Base-by-base conservation (phyloP, 2,329 filamentous ascomycete species). In the Aschersonia sp. region DNA sequence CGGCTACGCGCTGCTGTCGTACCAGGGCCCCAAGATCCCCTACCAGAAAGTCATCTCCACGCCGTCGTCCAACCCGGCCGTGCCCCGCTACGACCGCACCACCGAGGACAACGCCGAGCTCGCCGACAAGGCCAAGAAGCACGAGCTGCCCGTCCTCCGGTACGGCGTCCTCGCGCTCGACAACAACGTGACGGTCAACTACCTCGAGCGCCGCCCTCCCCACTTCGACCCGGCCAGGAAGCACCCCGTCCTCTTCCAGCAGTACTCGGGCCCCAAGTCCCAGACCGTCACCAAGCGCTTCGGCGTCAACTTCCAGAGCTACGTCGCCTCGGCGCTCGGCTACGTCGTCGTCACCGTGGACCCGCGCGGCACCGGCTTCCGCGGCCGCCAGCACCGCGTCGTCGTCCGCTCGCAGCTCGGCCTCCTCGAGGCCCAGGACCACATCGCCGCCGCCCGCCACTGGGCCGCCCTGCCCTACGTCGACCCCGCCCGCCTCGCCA, bases 301-400 rank as follows among this genome's bases (percentile, higher is more conserved):
- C 67, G 65, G 63, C 8, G 79, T 98, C 50, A 85, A 96, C 61
- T 98, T 94, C 62, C 87, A 97, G 60, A 78, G 87, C 6, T 97
- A 92, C 60, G 71, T 96, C 42, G 88, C 92, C 33, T 83, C 87
- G 0, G 79, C 71, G 22, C 75, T 98, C 1, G 90, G 88, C 42
- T 98, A 98, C 65, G 75, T 98, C 46, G 90, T 96, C 39, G 84
- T 98, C 45, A 97, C 90, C 0, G 83, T 98, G 31, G 92, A 98
- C 61, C 88, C 87, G 14, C 82, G 90, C 46, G 92, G 92, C 42
- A 98, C 92, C 0, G 92, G 94, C 37, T 95, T 80, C 65, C 84
- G 86, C 44, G 92, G 92, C 33, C 85, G 94, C 57, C 78, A 84
- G 63, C 80, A 87, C 49, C 83, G 92, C 46, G 87, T 87, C 48